phyloP scores from a whole-genome alignment of 2,329 filamentous ascomycete genomes.

The Pseudogymnoascus sp. region DNA sequence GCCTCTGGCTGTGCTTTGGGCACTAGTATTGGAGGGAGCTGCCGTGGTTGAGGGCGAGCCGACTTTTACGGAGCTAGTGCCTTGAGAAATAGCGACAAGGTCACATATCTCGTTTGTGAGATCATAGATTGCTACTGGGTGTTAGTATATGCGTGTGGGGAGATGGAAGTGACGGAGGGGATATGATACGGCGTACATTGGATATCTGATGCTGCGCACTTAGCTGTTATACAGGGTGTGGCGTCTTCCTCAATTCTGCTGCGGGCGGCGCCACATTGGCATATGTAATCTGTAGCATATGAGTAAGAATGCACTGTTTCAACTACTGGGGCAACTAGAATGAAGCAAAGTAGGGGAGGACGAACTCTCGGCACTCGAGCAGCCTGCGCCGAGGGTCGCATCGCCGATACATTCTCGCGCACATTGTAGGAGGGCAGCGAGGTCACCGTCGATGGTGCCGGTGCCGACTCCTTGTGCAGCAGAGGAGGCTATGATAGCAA shows the following conservation, averaged over 20 bases:
- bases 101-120: neutral
- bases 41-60: neutral
- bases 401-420: neutral
- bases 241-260: neutral
- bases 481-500: neutral
- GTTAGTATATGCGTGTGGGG: neutral
- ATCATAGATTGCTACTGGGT: neutral
- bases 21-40: neutral
- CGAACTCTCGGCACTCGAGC: neutral
- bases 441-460: neutral
- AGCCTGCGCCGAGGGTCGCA: neutral
- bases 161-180: neutral
- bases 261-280: neutral
- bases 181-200: neutral
- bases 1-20: neutral
- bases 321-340: neutral
- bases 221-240: neutral
- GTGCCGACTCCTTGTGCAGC: neutral
- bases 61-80: neutral
- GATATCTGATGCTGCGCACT: neutral
- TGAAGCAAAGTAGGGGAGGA: neutral
- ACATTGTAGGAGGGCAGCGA: neutral
- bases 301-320: neutral
- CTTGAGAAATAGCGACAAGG: neutral
- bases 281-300: neutral